Base-by-base conservation (phyloP, 768 basidiomycete genomes). In the Boletus edulis region DNA sequence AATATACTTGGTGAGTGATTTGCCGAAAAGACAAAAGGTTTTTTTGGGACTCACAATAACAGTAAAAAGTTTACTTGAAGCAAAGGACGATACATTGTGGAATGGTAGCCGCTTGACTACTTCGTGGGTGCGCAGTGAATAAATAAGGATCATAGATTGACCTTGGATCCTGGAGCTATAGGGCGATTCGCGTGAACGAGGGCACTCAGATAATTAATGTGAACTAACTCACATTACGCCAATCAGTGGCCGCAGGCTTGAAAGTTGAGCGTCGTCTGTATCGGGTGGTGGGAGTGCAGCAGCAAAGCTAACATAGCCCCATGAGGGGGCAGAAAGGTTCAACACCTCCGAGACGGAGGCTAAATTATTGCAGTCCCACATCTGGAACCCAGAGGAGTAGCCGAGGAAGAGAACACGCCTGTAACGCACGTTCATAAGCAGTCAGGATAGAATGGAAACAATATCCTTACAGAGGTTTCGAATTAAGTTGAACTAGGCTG, bases 301-400 rank as follows among this genome's bases (percentile, higher is more conserved):
- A 29, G 13, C 13, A 7, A 37, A 73, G 37, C 66, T 62, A 52
- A 72, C 56, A 43, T 61, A 55, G 55, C 10, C 70, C 71, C 27
- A 29, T 29, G 27, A 29, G 9, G 27, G 27, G 9, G 27, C 8
- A 29, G 27, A 9, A 29, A 29, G 27, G 55, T 86, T 82, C 54
- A 88, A 66, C 3, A 86, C 20, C 60, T 87, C 85, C 2, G 69
- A 66, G 7, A 83, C 75, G 1, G 76, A 60, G 51, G 71, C 79
- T 10, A 87, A 66, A 55, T 80, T 74, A 13, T 79, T 75, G 60
- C 81, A 81, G 59, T 86, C 84, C 84, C 85, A 87, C 20, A 85
- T 73, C 62, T 85, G 81, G 39, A 87, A 61, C 6, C 81, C 79
- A 14, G 72, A 69, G 32, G 64, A 56, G 63, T 86, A 86, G 5